These are phyloP conservation scores for Fomitopsis pulvina DNA, from an alignment of 768 basidiomycete species.

Conservation along the genomic window DNA sequence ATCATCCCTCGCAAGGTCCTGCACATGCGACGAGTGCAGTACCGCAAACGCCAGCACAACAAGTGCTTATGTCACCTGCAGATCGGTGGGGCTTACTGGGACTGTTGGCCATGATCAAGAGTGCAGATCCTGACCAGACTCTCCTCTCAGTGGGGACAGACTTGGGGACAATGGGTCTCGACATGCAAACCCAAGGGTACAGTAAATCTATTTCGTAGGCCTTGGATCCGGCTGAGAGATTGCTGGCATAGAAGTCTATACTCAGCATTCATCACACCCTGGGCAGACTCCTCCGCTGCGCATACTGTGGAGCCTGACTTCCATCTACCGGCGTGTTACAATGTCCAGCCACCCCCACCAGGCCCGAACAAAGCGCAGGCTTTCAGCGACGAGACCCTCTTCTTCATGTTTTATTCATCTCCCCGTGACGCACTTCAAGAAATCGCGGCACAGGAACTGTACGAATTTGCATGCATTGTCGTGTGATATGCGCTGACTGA, in stretches of 20 bases:
- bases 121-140: slow-evolving; percentile 76
- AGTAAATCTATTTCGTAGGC: not conserved
- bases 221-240: not conserved
- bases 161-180: slow-evolving; percentile 85
- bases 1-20: slow-evolving; percentile 27
- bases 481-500: not conserved
- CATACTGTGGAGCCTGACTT: slow-evolving; percentile 88
- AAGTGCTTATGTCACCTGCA: slow-evolving; percentile 86
- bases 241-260: slow-evolving; percentile 65
- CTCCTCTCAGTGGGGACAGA: slow-evolving; percentile 86
- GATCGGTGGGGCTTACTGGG: slow-evolving; percentile 93
- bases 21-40: slow-evolving; percentile 37
- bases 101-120: slow-evolving; percentile 82
- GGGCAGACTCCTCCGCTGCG: slow-evolving; percentile 86
- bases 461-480: slow-evolving; percentile 30
- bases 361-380: slow-evolving; percentile 73
- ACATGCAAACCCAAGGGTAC: slow-evolving; percentile 80
- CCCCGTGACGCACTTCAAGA: slow-evolving; percentile 92
- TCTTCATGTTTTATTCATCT: slow-evolving; percentile 97
- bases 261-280: slow-evolving; percentile 93
- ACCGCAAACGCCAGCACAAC: slow-evolving; percentile 88
- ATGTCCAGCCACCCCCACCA: slow-evolving; percentile 82
- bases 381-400: slow-evolving; percentile 94
- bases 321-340: slow-evolving; percentile 87
- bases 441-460: slow-evolving; percentile 93